phyloP scores from a whole-genome alignment of 164 flowering plant species.

The Cinnamomum chago region DNA sequence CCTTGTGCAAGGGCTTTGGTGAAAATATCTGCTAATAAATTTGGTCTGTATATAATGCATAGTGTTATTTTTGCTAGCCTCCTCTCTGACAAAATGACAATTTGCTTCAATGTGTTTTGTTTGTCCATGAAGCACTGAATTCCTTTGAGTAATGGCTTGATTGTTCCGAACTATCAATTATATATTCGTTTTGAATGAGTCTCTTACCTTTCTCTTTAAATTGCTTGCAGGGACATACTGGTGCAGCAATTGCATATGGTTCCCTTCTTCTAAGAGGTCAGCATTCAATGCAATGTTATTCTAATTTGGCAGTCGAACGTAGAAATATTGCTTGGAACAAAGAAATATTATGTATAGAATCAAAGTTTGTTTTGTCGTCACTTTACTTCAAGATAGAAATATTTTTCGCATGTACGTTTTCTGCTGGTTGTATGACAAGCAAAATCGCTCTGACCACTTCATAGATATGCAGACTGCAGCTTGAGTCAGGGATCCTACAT shows the following conservation, averaged over 20 bases:
- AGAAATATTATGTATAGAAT: not conserved
- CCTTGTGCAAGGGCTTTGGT: no score
- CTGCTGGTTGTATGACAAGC: not conserved
- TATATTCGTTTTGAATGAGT: no score
- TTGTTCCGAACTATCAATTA: not conserved
- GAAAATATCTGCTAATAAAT: no score
- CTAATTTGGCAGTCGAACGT: not conserved
- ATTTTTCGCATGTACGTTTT: not conserved
- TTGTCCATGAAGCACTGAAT: not conserved
- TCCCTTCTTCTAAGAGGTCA: constrained; percentile 86
- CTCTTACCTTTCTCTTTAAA: not conserved
- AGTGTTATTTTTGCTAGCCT: no score
- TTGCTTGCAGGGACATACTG: constrained; percentile 80
- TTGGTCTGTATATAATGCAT: no score
- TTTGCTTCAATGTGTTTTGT: no score
- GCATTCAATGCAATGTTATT: not conserved
- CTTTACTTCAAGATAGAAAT: not conserved
- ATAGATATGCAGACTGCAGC: not conserved
- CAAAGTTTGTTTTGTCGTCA: not conserved
- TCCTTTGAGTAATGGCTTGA: not conserved
- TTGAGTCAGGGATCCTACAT: not conserved
- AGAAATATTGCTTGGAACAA: not conserved
- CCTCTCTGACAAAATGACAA: no score
- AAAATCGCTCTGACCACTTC: not conserved
- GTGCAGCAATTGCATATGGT: constrained; percentile 95